Evolutionary conservation across 139 green algal genomes (phyloP), one percentile per base, ranked within the genome.

Genomic region (Axilococcus clingmanii): DNA sequence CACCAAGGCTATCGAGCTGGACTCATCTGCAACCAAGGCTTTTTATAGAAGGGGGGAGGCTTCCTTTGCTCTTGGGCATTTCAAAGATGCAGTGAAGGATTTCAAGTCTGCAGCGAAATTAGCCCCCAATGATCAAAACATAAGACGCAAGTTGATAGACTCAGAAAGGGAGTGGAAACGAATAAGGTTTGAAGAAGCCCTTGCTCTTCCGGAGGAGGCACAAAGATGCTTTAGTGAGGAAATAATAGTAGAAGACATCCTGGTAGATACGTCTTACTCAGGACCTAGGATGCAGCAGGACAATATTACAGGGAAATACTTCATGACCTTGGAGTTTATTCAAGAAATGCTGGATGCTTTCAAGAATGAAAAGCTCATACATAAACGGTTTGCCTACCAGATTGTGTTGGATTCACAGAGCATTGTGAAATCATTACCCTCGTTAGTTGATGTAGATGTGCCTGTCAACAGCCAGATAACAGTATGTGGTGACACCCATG

Each of bases 31-130:
- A 51, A 53, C 85, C 24, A 95, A 96, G 82, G 91, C 69, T 0
- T 98, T 95, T 75, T 99, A 98, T 60, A 66, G 91, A 1, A 68
- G 92, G 1, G 92, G 76, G 0, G 83, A 91, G 61, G 91, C 91
- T 4, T 67, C 90, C 48, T 84, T 94, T 48, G 78, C 76, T 3
- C 62, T 97, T 34, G 76, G 77, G 31, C 91, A 94, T 53, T 84
- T 89, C 59, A 91, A 91, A 64, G 72, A 84, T 20, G 86, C 85
- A 7, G 65, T 96, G 23, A 84, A 80, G 34, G 91, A 99, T 65
- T 88, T 97, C 50, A 75, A 76, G 36, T 71, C 71, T 41, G 86
- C 85, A 1, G 81, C 81, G 34, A 76, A 78, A 55, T 68, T 85
- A 15, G 71, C 74, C 0, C 86, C 87, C 0, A 62, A 74, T 3